Evolutionary conservation across 305 asterid genomes (phyloP).

Genomic region (Fraxinus paxiana): DNA sequence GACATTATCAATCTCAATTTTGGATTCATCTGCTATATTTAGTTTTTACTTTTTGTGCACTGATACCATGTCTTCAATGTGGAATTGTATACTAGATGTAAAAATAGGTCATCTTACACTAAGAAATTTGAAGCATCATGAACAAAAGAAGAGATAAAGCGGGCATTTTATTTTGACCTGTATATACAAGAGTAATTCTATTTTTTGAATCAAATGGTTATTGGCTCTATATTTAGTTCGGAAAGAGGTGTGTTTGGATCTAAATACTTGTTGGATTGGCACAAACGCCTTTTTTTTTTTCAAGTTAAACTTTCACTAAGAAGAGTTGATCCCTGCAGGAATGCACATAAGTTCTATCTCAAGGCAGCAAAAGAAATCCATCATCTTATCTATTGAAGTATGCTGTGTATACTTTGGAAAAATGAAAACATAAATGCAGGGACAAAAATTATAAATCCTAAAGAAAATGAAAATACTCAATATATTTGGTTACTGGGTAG

Average conservation of each 20-base stretch:
- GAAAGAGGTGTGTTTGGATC: neutral
- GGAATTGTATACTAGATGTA: neutral
- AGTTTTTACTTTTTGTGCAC: neutral
- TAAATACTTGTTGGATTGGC: neutral
- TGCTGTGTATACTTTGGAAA: neutral
- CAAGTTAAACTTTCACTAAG: neutral
- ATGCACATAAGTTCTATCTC: neutral
- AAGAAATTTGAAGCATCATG: neutral
- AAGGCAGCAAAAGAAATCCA: neutral
- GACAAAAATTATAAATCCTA: neutral
- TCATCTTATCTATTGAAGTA: neutral
- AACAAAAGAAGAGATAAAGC: neutral
- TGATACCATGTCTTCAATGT: neutral
- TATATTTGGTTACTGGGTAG: neutral
- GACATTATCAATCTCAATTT: neutral
- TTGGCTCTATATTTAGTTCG: neutral
- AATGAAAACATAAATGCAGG: neutral
- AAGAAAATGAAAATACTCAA: neutral
- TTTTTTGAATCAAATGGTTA: neutral
- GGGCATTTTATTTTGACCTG: neutral
- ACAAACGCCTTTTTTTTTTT: neutral
- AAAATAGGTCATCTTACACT: neutral
- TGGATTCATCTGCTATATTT: neutral
- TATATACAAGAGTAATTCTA: neutral
- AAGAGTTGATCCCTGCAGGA: neutral